Percentiles rank a stretch among this genome's conserved stretches.
Evolutionary conservation across 768 basidiomycete species (phyloP).

Genomic region (Gautieria morchelliformis): DNA sequence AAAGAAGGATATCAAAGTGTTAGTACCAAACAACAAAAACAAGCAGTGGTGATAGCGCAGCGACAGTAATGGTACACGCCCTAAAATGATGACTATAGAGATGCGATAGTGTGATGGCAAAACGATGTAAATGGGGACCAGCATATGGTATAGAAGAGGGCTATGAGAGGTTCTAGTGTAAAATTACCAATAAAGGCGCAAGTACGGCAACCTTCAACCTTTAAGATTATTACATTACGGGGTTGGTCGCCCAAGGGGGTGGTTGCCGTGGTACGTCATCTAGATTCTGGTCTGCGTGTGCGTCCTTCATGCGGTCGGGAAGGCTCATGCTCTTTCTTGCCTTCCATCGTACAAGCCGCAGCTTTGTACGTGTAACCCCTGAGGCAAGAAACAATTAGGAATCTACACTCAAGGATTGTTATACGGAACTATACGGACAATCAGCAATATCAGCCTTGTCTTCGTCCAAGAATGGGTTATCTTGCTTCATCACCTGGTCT

Average conservation of each 20-base stretch:
- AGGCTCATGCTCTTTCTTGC: conserved; percentile 1
- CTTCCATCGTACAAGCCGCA: conserved; percentile 69
- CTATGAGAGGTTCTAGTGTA: not conserved
- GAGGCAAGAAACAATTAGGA: conserved; percentile 4
- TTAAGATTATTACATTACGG: not conserved
- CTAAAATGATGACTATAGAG: not conserved
- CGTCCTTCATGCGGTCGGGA: conserved; percentile 60
- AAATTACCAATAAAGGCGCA: not conserved
- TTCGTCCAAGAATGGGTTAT: conserved; percentile 79
- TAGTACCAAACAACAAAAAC: no score
- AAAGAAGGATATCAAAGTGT: not conserved
- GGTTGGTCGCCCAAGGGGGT: conserved; percentile 37
- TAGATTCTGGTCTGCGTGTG: conserved; percentile 69
- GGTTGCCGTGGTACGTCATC: conserved; percentile 62
- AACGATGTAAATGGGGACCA: not conserved
- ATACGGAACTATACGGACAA: conserved; percentile 36
- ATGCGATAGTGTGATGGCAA: not conserved
- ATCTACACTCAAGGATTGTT: not conserved
- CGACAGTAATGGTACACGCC: not conserved
- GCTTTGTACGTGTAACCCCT: conserved; percentile 84
- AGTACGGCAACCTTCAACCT: not conserved
- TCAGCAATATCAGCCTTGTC: conserved; percentile 70
- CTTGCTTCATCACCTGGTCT: conserved; percentile 75
- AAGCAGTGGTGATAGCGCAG: not conserved
- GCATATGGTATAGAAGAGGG: not conserved